Base-by-base conservation (phyloP, 2,329 filamentous ascomycete genomes). In the Botryosphaeria agaves region DNA sequence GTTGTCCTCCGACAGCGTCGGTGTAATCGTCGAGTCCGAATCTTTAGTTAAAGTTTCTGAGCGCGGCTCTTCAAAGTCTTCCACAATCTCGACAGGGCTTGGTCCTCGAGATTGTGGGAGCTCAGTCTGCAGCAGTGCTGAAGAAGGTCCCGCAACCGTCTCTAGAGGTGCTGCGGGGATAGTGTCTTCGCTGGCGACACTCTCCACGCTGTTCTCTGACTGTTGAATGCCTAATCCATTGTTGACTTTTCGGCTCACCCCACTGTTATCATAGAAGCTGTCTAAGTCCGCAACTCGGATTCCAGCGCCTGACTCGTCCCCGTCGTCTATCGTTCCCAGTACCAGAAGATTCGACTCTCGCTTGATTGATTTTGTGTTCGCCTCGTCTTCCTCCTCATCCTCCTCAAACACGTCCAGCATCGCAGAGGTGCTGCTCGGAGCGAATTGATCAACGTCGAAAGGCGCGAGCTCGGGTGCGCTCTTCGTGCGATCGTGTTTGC, bases 391-490 rank as follows among this genome's bases (percentile, higher is more conserved):
- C 42, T 81, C 76, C 38, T 84, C 80, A 17, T 85, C 80, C 42
- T 87, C 81, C 46, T 89, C 81, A 38, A 87, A 89, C 1, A 89
- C 81, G 46, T 87, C 81, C 0, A 76, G 79, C 79, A 89, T 85
- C 0, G 76, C 76, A 0, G 76, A 73, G 39, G 69, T 71, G 48
- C 72, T 77, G 5, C 45, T 43, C 15, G 24, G 58, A 60, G 36
- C 57, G 12, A 46, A 55, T 33, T 85, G 79, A n/a, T n/a, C n/a
- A n/a, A n/a, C n/a, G n/a, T n/a, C n/a, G 42, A 87, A 87, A 0
- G 78, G 75, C 8, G 71, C 72, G 51, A 85, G 68, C 42, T 82
- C 78, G 3, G 81, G 81, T 1, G 81, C 80, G 45, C 80, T 87
- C 46, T 87, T 79, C 2, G 80, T 72, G 35, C 81, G 72, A 36